Evolutionary conservation across 495 filamentous ascomycete species (phyloP).

Genomic region (Echria macrotheca): DNA sequence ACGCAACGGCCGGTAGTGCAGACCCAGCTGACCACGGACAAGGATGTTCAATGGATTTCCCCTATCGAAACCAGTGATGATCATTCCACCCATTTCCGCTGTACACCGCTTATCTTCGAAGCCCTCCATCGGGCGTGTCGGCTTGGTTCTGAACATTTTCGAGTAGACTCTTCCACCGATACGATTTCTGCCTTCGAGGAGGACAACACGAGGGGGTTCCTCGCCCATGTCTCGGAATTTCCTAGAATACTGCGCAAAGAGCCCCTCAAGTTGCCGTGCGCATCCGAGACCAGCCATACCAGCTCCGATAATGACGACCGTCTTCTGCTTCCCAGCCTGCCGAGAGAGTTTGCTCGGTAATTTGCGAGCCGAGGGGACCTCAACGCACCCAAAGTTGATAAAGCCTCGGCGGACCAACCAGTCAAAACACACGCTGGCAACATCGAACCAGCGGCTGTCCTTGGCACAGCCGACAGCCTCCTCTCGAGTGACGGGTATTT

Average conservation of each 20-base stretch:
- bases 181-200: conserved; percentile 81
- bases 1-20: conserved; percentile 76
- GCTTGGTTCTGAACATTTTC: conserved; percentile 57
- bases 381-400: conserved; percentile 93
- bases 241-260: conserved; percentile 71
- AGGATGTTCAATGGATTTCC: conserved; percentile 91
- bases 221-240: conserved; percentile 57
- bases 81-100: conserved; percentile 94
- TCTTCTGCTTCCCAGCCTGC: conserved; percentile 48
- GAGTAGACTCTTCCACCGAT: conserved; percentile 96
- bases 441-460: conserved; percentile 83
- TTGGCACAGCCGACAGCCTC: conserved; percentile 91
- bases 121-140: conserved; percentile 18
- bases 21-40: conserved; percentile 81
- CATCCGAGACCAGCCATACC: conserved; percentile 90
- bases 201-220: conserved; percentile 64
- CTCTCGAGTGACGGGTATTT: conserved; percentile 77
- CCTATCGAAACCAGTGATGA: conserved; percentile 92
- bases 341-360: conserved; percentile 19
- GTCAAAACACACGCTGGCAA: conserved; percentile 83
- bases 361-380: conserved; percentile 38
- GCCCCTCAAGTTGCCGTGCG: conserved; percentile 80
- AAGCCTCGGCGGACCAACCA: conserved; percentile 89
- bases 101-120: conserved; percentile 63
- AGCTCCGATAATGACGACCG: conserved; percentile 85